Conservation (phyloP, 495 filamentous ascomycete species). For the Cudoniella acicularis region DNA sequence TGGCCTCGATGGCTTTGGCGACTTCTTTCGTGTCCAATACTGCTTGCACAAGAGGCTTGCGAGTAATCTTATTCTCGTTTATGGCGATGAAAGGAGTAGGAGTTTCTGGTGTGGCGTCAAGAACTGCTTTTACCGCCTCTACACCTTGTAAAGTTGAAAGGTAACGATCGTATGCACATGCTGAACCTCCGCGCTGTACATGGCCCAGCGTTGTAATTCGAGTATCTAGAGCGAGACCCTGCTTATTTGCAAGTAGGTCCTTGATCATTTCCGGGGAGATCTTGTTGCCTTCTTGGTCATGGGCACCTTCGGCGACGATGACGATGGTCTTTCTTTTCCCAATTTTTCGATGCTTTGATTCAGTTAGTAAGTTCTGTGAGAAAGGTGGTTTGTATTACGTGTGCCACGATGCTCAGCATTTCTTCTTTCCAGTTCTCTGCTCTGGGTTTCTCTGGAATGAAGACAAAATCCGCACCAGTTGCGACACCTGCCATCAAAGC, state of each 20-base stretch:
- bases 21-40: conserved; percentile 82
- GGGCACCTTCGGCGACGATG: conserved; percentile 93
- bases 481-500: conserved; percentile 95
- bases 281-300: conserved; percentile 79
- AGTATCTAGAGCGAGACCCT: conserved; percentile 75
- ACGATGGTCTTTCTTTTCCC: conserved; percentile 98
- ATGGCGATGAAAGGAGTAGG: conserved; percentile 94
- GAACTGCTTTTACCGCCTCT: conserved; percentile 93
- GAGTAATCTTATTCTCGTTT: conserved; percentile 94
- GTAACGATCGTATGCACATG: conserved; percentile 92
- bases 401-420: conserved; percentile 78
- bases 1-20: conserved; percentile 70
- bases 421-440: conserved; percentile 81
- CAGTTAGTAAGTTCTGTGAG: conserved; percentile 31
- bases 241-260: conserved; percentile 73
- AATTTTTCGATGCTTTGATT: conserved; percentile 71
- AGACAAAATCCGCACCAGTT: conserved; percentile 93
- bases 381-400: conserved; percentile 42
- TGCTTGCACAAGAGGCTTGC: conserved; percentile 83
- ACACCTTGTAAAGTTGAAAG: conserved; percentile 91
- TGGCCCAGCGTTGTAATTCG: conserved; percentile 94
- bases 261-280: conserved; percentile 79
- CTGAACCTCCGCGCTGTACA: conserved; percentile 88
- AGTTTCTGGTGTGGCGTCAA: conserved; percentile 83
- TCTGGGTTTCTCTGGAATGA: conserved; percentile 94